These are phyloP conservation scores for Phytophthora uliginosa DNA, from an alignment of 352 stramenopile species.

Conservation along the genomic window DNA sequence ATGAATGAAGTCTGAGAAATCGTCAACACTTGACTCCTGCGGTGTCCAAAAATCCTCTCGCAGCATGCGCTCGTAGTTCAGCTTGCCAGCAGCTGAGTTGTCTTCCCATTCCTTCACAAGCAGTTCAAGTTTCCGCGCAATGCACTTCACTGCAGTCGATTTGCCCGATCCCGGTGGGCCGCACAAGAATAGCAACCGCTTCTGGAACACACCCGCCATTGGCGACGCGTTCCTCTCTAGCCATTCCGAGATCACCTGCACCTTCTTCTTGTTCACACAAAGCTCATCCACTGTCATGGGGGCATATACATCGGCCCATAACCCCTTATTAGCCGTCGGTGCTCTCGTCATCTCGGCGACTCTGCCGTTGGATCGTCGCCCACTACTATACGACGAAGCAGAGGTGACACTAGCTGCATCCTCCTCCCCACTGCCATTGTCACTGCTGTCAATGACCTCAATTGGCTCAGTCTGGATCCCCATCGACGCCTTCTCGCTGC, in stretches of 20 bases:
- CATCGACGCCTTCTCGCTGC: constrained; percentile 11
- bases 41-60: constrained; percentile 57
- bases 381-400: neutral
- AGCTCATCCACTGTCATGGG: constrained; percentile 69
- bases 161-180: constrained; percentile 86
- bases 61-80: constrained; percentile 67
- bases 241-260: constrained; percentile 79
- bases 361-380: constrained; percentile 9
- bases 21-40: constrained; percentile 65
- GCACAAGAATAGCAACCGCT: constrained; percentile 85
- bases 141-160: constrained; percentile 77
- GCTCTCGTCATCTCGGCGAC: neutral
- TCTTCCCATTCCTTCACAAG: constrained; percentile 80
- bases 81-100: constrained; percentile 59
- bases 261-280: constrained; percentile 88
- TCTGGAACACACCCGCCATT: constrained; percentile 29
- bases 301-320: constrained; percentile 66
- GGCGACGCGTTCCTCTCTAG: constrained; percentile 41
- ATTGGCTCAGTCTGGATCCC: constrained; percentile 4
- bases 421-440: constrained; percentile 40
- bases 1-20: constrained; percentile 87
- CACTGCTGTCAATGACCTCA: constrained; percentile 53
- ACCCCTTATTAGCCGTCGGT: constrained; percentile 8
- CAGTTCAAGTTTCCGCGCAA: constrained; percentile 58
- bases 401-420: constrained; percentile 19